Conservation (phyloP, 257 asterid genomes). For the Primulina huaijiensis region DNA sequence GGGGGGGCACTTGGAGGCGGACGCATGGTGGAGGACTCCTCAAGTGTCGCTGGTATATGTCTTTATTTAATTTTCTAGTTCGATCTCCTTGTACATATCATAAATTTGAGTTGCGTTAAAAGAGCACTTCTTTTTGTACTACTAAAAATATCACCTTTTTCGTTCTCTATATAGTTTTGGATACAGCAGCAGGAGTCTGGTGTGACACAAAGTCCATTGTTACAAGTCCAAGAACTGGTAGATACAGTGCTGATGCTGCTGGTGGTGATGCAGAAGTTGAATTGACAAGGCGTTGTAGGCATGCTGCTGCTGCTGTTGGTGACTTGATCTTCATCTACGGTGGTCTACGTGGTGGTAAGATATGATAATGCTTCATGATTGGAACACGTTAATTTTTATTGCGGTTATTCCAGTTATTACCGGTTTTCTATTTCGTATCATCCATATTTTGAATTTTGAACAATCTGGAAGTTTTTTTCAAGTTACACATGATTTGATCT, state of each 20-base stretch:
- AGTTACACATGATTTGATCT: slow-evolving; percentile 7
- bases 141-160: background rate
- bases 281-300: slow-evolving; percentile 94
- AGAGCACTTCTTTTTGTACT: background rate
- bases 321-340: slow-evolving; percentile 94
- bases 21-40: slow-evolving; percentile 99
- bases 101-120: background rate
- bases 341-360: slow-evolving; percentile 98
- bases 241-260: slow-evolving; percentile 93
- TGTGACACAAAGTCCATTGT: slow-evolving; percentile 93
- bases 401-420: slow-evolving; percentile 9
- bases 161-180: slow-evolving; percentile 61
- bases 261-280: slow-evolving; percentile 98
- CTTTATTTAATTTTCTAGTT: slow-evolving; percentile 18
- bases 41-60: slow-evolving; percentile 85
- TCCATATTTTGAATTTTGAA: slow-evolving; percentile 6
- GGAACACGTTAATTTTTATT: slow-evolving; percentile 10
- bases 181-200: slow-evolving; percentile 99
- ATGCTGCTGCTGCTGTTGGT: slow-evolving; percentile 98
- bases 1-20: slow-evolving; percentile 99
- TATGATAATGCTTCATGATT: slow-evolving; percentile 23
- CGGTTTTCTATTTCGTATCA: slow-evolving; percentile 16
- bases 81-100: slow-evolving; percentile 2
- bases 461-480: slow-evolving; percentile 11
- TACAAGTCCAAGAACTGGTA: slow-evolving; percentile 87